Evolutionary conservation across 2,329 filamentous ascomycete species (phyloP), one percentile per base, ranked within the genome.

Genomic region (Acrocalymma vagum): DNA sequence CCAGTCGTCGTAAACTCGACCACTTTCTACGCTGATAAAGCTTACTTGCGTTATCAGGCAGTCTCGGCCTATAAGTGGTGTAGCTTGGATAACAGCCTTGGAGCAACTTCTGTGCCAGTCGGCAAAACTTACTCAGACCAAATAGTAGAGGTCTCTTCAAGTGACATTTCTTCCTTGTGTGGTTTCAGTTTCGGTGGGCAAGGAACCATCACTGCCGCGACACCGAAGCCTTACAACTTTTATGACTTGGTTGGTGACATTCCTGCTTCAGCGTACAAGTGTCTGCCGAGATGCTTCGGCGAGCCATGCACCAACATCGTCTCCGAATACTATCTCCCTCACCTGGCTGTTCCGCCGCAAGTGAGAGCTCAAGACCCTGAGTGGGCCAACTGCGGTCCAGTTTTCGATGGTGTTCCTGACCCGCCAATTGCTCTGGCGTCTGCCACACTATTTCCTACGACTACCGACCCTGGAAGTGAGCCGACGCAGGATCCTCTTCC

Each of bases 361-460:
- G 29, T 48, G 1, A n/a, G 36, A 3, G 27, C 11, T 5, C 7
- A 18, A 21, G 45, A 48, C 16, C 39, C 45, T 22, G 35, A 35
- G 16, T 48, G 45, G 45, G 39, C 45, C 8, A 23, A 17, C 24
- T 48, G 45, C 22, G 35, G 39, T 3, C 40, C 40, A 3, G 14
- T 23, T 4, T 48, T 43, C 23, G 36, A 48, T 10, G 45, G 45
- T 3, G 16, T 18, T 4, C 34, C 18, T 2, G 45, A 48, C 29
- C 45, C 45, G 4, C 45, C 45, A 3, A 48, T 48, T 20, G 45
- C 45, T 6, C 31, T 48, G 11, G 27, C 29, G 5, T 16, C 30
- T 11, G 25, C 26, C n/a, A 33, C 37, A 9, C 16, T 33, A 3
- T 34, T 26, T 8, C 20, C 20, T 16, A 40, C 23, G 11, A n/a